phyloP scores from a whole-genome alignment of 495 filamentous ascomycete species.

The Penicillium turbatum region DNA sequence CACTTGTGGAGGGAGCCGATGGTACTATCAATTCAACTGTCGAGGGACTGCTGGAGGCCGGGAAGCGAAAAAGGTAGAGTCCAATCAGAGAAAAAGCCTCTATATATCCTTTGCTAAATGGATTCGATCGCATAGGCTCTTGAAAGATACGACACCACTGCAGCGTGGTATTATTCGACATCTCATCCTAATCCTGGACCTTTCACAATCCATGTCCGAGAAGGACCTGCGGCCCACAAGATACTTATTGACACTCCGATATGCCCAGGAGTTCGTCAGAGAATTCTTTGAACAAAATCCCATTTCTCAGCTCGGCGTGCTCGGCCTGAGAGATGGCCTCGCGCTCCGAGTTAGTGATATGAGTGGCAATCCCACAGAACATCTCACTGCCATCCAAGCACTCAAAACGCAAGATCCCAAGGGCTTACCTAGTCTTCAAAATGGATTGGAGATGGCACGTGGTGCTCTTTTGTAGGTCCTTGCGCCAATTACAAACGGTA shows the following conservation, averaged over 20 bases:
- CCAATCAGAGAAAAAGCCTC: too few species aligned
- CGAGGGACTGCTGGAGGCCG: constrained; percentile 62
- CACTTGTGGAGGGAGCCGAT: constrained; percentile 66
- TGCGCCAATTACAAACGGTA: not conserved
- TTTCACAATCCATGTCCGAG: constrained; percentile 89
- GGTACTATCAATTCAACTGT: constrained; percentile 68
- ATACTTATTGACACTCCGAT: constrained; percentile 75
- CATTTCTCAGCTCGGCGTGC: constrained; percentile 89
- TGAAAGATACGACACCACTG: constrained; percentile 88
- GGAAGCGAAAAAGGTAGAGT: constrained; percentile 70
- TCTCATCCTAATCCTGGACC: constrained; percentile 85
- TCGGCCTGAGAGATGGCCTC: constrained; percentile 89
- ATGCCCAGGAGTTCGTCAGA: constrained; percentile 80
- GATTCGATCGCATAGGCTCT: constrained; percentile 48
- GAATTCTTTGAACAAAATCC: constrained; percentile 99
- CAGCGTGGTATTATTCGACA: constrained; percentile 97
- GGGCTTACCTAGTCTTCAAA: constrained; percentile 87
- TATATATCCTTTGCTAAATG: not conserved
- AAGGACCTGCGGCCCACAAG: constrained; percentile 89
- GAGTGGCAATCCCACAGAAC: constrained; percentile 84
- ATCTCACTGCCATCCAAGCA: constrained; percentile 69
- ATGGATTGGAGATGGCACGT: constrained; percentile 90
- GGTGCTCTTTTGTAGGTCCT: constrained; percentile 71
- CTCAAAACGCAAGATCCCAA: constrained; percentile 75
- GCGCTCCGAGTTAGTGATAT: constrained; percentile 82